phyloP scores from a whole-genome alignment of 1,284 basidiomycete genomes.

The Paramarasmius palmivorus region DNA sequence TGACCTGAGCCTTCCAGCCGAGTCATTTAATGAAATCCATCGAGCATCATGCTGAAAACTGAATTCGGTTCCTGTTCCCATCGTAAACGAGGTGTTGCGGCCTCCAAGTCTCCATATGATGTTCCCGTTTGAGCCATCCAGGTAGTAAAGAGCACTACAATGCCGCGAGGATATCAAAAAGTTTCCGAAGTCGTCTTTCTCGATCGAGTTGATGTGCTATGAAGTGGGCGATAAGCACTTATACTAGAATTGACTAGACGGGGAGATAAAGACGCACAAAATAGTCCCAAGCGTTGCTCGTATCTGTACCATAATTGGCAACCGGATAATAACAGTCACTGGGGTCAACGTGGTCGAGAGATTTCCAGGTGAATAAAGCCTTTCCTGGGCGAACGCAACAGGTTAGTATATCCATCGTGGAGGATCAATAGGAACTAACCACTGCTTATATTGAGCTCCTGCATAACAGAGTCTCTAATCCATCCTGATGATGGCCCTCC shows the following conservation, averaged over 20 bases:
- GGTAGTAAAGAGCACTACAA: conserved; percentile 15
- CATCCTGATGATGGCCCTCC: background rate
- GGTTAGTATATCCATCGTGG: too few relatives aligned
- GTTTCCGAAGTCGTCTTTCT: conserved; percentile 15
- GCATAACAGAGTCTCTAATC: background rate
- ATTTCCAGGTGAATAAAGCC: conserved; percentile 13
- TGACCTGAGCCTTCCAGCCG: conserved; percentile 13
- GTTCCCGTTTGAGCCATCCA: conserved; percentile 14
- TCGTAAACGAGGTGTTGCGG: conserved; percentile 15
- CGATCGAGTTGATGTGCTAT: conserved; percentile 15
- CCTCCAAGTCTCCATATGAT: conserved; percentile 20
- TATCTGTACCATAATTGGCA: background rate
- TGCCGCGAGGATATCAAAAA: conserved; percentile 20
- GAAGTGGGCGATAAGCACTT: background rate
- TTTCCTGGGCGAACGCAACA: conserved; percentile 1
- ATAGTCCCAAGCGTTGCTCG: conserved; percentile 11
- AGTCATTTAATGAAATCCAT: conserved; percentile 13
- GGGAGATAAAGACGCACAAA: conserved; percentile 4
- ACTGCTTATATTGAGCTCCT: background rate
- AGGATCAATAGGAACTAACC: background rate
- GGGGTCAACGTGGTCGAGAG: conserved; percentile 13
- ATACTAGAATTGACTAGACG: too few relatives aligned
- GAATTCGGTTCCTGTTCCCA: conserved; percentile 13
- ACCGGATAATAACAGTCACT: conserved; percentile 8
- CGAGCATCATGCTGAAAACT: conserved; percentile 21